These are phyloP conservation scores for Suillus tomentosus DNA, from an alignment of 768 basidiomycete genomes.

Conservation along the genomic window DNA sequence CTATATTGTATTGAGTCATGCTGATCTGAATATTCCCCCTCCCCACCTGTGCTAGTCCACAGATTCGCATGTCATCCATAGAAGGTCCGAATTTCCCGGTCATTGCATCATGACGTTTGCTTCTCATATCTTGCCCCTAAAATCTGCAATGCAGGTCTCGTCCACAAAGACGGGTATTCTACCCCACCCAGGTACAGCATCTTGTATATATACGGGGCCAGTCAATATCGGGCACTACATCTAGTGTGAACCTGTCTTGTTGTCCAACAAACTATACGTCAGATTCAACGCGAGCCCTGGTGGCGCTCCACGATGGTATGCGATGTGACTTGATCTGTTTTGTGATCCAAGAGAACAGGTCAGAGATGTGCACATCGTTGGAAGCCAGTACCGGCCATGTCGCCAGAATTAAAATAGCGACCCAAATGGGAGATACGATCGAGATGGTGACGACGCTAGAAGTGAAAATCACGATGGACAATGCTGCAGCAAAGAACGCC, in stretches of 20 bases:
- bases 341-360: neutral
- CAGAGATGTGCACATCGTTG: neutral
- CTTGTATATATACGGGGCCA: neutral
- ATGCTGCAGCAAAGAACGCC: constrained; percentile 11
- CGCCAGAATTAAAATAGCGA: neutral
- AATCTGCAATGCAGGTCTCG: neutral
- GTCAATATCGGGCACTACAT: neutral
- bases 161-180: neutral
- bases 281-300: neutral
- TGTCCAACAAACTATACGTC: neutral
- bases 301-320: neutral
- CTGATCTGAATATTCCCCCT: neutral
- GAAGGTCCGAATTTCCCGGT: neutral
- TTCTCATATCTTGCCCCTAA: neutral
- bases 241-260: neutral
- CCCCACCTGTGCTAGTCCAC: neutral
- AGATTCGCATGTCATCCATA: neutral
- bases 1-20: neutral
- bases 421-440: constrained; percentile 10
- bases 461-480: constrained; percentile 12
- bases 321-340: neutral
- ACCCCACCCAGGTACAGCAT: neutral
- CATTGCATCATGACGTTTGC: neutral
- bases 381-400: constrained; percentile 31
- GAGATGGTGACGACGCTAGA: neutral